phyloP scores from a whole-genome alignment of 805 yeast species.

The Pichia thaimueangensis region DNA sequence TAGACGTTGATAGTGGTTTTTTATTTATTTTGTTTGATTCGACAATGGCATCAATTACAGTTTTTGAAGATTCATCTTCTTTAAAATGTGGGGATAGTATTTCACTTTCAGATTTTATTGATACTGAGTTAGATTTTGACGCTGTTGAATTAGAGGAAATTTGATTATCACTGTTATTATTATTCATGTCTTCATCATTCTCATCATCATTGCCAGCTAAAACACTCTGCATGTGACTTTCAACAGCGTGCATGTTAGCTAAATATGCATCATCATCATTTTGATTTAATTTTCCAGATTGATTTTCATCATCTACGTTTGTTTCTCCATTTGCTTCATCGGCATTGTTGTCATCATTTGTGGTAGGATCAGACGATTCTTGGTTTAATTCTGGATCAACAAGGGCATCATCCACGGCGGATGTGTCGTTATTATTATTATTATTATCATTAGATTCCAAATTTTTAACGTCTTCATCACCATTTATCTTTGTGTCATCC shows the following conservation, averaged over 20 bases:
- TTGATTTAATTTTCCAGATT: neutral
- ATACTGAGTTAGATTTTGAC: no score
- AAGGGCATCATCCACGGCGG: conserved; percentile 3
- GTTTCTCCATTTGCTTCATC: neutral
- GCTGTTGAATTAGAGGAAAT: neutral
- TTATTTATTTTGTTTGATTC: neutral
- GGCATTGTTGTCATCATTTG: neutral
- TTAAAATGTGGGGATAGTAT: no score
- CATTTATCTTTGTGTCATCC: neutral
- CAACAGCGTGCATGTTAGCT: conserved; percentile 1
- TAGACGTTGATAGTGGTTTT: conserved; percentile 30
- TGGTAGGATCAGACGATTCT: neutral
- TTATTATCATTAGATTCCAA: no score
- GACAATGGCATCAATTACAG: conserved; percentile 2
- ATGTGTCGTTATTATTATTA: neutral
- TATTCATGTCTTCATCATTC: neutral
- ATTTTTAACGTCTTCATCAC: neutral
- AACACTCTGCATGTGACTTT: conserved; percentile 1
- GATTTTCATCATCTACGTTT: conserved; percentile 1
- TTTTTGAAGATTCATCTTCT: neutral
- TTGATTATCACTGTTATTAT: neutral
- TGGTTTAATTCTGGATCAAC: conserved; percentile 10
- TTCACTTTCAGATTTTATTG: no score
- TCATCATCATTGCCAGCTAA: neutral
- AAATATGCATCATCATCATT: neutral